Evolutionary conservation across 2,329 filamentous ascomycete species (phyloP).

Genomic region (Nemania bipapillata): DNA sequence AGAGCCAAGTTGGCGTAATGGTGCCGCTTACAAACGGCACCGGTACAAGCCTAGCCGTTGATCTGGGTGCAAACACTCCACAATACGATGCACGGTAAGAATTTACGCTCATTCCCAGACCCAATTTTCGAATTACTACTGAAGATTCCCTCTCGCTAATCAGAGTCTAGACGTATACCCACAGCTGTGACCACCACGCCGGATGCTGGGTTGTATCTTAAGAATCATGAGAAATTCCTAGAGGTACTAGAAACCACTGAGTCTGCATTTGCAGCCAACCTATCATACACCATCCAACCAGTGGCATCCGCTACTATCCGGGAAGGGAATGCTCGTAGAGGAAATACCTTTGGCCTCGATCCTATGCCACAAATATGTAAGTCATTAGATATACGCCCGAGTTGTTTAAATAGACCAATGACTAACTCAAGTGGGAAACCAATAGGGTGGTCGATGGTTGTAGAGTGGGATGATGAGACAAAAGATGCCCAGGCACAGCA

Average conservation of each 20-base stretch:
- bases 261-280: constrained; percentile 7
- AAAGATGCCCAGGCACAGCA: not conserved
- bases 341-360: constrained; percentile 33
- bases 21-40: constrained; percentile 14
- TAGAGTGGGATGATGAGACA: not conserved
- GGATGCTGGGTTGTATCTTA: too few species aligned
- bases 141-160: too few species aligned
- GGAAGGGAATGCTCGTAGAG: constrained; percentile 12
- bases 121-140: too few species aligned
- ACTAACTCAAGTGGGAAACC: too few species aligned
- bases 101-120: too few species aligned
- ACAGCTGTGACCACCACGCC: too few species aligned
- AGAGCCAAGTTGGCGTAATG: constrained; percentile 17
- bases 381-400: too few species aligned
- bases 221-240: not conserved
- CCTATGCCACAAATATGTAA: constrained; percentile 35
- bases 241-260: constrained; percentile 15
- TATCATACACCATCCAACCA: constrained; percentile 37
- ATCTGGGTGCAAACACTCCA: constrained; percentile 25
- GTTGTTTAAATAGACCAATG: too few species aligned
- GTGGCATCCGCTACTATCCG: constrained; percentile 5
- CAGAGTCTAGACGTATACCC: too few species aligned
- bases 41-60: not conserved
- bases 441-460: constrained; percentile 14
- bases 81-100: too few species aligned